Percentiles rank a stretch among this genome's conserved stretches.
Conservation (phyloP, 129 eudicot genomes). For the Centaurea solstitialis region DNA sequence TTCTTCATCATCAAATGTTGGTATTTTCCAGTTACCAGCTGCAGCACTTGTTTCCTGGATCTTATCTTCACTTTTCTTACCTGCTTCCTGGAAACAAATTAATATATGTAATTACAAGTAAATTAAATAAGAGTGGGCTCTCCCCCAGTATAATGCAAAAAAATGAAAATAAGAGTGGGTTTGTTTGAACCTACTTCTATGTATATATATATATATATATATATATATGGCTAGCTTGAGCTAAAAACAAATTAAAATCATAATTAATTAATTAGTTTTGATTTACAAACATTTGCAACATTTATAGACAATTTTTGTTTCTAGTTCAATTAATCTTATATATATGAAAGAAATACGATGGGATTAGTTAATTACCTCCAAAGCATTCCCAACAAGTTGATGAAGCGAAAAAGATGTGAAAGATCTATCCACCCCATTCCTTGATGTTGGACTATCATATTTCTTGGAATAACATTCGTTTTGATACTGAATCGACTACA, state of each 20-base stretch:
- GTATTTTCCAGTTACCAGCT: conserved; percentile 35
- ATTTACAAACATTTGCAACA: too few relatives aligned
- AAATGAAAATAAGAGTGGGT: too few relatives aligned
- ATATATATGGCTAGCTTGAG: too few relatives aligned
- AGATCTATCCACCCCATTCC: conserved; percentile 48
- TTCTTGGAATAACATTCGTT: conserved; percentile 29
- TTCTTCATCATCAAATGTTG: conserved; percentile 22
- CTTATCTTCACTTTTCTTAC: conserved; percentile 49
- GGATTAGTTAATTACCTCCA: conserved; percentile 50
- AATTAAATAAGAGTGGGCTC: neutral
- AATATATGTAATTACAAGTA: neutral
- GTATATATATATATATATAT: too few relatives aligned
- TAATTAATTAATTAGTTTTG: too few relatives aligned
- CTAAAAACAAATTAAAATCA: too few relatives aligned
- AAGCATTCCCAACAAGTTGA: conserved; percentile 65
- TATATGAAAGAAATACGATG: neutral
- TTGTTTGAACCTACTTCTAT: too few relatives aligned
- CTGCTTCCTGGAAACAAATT: conserved; percentile 26
- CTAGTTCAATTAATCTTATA: neutral
- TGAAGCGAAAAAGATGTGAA: conserved; percentile 57
- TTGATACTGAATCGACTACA: conserved; percentile 4
- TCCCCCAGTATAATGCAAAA: too few relatives aligned
- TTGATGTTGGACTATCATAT: conserved; percentile 41
- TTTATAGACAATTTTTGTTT: neutral
- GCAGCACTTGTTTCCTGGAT: conserved; percentile 61